Evolutionary conservation across 2,329 filamentous ascomycete species (phyloP), one percentile per base, ranked within the genome.

Genomic region (Aspergillus chevalieri): DNA sequence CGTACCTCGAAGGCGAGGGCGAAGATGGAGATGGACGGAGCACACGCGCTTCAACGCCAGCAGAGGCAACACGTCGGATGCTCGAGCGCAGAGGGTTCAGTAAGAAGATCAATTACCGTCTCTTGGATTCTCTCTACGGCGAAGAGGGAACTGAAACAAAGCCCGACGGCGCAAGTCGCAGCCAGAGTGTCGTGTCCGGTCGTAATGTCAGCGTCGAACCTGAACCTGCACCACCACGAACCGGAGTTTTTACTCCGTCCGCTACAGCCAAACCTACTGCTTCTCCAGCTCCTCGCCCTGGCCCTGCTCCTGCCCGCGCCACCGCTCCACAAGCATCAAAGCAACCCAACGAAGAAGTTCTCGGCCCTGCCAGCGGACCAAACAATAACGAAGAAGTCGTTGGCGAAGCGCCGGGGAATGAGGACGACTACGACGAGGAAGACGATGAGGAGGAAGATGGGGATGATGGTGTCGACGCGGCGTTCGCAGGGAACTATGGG

Each of bases 101-200:
- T 54, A 86, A 84, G 67, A 84, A 87, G 62, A 86, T 90, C 63
- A 88, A 89, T 58, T 89, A 89, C 47, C 65, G 65, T 36, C 58
- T 71, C 12, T 51, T 73, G 6, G 68, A 72, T 41, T 64, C 65
- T 2, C 50, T 73, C 5, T 73, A 70, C 49, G 69, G 65, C 19
- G 63, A 68, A n/a, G 69, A 71, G 43, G 64, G 57, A 2, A 53
- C 50, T 24, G 59, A 64, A 4, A 53, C 60, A 5, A 66, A 67
- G 49, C 49, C 51, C 12, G 65, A 60, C 44, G 63, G 56, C 36
- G 57, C 57, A 45, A 68, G 66, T 49, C 63, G 66, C 41, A 69
- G 68, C 51, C 59, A 61, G 47, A 69, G 66, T 49, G 57, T 67
- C 22, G 45, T 52, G 21, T 67, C 64, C 2, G 58, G 56, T 38